Percentiles rank a stretch among this genome's conserved stretches.
phyloP scores from a whole-genome alignment of 176 grass and related monocot species.

The Dactylis glomerata region DNA sequence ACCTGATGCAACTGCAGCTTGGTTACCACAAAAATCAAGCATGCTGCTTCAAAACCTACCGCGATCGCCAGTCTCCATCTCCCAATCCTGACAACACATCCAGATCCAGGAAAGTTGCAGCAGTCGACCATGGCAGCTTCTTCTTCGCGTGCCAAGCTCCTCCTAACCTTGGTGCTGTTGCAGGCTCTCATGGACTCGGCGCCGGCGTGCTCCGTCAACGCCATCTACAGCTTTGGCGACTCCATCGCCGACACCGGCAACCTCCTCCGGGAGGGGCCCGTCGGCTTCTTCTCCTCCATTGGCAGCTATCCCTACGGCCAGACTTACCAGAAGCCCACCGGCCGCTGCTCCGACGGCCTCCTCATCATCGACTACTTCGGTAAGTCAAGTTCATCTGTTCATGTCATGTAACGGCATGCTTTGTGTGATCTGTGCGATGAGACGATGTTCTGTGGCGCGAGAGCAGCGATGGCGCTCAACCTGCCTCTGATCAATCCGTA shows the following conservation, averaged over 20 bases:
- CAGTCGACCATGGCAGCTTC: not conserved
- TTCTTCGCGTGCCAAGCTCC: not conserved
- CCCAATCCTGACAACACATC: not conserved
- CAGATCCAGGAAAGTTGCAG: not conserved
- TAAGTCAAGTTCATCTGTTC: not conserved
- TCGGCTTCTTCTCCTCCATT: slow-evolving; percentile 72
- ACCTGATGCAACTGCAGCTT: not conserved
- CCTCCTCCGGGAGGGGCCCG: slow-evolving; percentile 56
- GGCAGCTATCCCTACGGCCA: slow-evolving; percentile 78
- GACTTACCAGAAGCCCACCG: slow-evolving; percentile 60
- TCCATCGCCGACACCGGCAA: slow-evolving; percentile 96
- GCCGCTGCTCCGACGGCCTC: slow-evolving; percentile 94
- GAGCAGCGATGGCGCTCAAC: slow-evolving; percentile 72
- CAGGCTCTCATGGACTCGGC: not conserved
- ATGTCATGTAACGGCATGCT: too few relatives aligned
- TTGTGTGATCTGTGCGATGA: not conserved
- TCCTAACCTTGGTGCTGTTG: slow-evolving; percentile 7
- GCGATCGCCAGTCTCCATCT: not conserved
- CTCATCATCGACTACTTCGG: slow-evolving; percentile 95
- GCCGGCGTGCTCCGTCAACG: slow-evolving; percentile 57
- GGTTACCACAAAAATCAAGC: not conserved
- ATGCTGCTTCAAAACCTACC: not conserved
- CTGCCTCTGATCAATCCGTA: slow-evolving; percentile 70
- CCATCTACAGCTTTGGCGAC: slow-evolving; percentile 96
- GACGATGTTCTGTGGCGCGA: not conserved